Evolutionary conservation across 805 yeast species (phyloP).

Genomic region (Metschnikowia corniflorae): DNA sequence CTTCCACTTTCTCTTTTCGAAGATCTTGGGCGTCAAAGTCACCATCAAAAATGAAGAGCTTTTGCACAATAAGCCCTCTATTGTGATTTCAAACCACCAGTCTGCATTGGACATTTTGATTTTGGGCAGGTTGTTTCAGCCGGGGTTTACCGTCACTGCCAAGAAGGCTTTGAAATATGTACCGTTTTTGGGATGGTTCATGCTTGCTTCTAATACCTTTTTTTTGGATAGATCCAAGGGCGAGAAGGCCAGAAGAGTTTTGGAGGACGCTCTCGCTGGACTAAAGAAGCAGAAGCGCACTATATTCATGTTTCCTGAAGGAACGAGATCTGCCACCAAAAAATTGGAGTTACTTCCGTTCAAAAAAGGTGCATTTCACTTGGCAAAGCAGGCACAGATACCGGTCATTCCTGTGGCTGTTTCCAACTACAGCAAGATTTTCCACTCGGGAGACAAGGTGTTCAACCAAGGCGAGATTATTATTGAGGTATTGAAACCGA

Average conservation of each 20-base stretch:
- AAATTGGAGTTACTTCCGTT: conserved; percentile 75
- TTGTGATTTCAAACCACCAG: conserved; percentile 86
- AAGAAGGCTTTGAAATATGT: conserved; percentile 77
- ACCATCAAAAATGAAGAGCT: conserved; percentile 49
- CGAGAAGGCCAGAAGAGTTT: conserved; percentile 68
- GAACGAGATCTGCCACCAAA: conserved; percentile 81
- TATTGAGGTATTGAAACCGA: conserved; percentile 78
- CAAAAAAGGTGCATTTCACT: conserved; percentile 97
- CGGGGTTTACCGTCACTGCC: conserved; percentile 88
- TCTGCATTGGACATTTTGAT: conserved; percentile 79
- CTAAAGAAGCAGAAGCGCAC: conserved; percentile 66
- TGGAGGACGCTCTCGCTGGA: conserved; percentile 62
- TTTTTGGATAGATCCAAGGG: conserved; percentile 82
- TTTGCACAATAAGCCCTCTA: conserved; percentile 58
- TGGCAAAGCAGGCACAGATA: conserved; percentile 87
- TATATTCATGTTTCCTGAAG: conserved; percentile 93
- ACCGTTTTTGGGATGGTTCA: conserved; percentile 96
- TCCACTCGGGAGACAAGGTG: conserved; percentile 56
- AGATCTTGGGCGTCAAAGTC: conserved; percentile 65
- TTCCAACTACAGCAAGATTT: conserved; percentile 75
- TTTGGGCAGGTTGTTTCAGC: conserved; percentile 81
- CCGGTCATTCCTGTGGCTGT: conserved; percentile 89
- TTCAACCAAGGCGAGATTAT: conserved; percentile 75
- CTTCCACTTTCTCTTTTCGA: conserved; percentile 61
- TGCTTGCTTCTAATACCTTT: conserved; percentile 86